These are phyloP conservation scores for Thalia dealbata DNA, from an alignment of 176 grass and related monocot genomes.

Conservation along the genomic window DNA sequence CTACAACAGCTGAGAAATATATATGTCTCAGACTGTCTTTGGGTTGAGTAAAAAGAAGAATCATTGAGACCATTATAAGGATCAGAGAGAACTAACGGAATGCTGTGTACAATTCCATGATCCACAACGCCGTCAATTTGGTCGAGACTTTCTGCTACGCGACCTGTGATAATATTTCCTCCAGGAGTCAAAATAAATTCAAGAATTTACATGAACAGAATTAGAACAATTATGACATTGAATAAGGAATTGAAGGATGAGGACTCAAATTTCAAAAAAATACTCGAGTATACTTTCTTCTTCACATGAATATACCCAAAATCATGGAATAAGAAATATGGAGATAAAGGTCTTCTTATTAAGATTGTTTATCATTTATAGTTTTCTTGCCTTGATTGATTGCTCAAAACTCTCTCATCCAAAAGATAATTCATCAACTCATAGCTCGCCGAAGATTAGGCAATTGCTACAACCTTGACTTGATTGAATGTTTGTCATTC, in stretches of 20 bases:
- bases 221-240: too few relatives aligned
- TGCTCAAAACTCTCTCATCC: not conserved
- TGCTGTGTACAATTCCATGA: constrained; percentile 67
- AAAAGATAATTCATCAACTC: too few relatives aligned
- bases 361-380: not conserved
- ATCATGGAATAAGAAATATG: too few relatives aligned
- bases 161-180: constrained; percentile 26
- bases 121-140: constrained; percentile 56
- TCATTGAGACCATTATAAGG: not conserved
- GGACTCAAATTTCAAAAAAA: too few relatives aligned
- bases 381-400: not conserved
- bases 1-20: not conserved
- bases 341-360: too few relatives aligned
- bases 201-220: not conserved
- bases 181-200: not conserved
- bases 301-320: too few relatives aligned
- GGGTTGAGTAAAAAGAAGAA: not conserved
- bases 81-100: constrained; percentile 34
- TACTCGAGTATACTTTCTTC: too few relatives aligned
- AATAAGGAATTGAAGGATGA: too few relatives aligned
- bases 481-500: not conserved
- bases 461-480: not conserved
- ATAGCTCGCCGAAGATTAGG: too few relatives aligned
- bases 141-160: constrained; percentile 67
- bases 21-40: not conserved